These are phyloP conservation scores for Fraxinus paxiana DNA, from an alignment of 305 asterid genomes.

Conservation along the genomic window DNA sequence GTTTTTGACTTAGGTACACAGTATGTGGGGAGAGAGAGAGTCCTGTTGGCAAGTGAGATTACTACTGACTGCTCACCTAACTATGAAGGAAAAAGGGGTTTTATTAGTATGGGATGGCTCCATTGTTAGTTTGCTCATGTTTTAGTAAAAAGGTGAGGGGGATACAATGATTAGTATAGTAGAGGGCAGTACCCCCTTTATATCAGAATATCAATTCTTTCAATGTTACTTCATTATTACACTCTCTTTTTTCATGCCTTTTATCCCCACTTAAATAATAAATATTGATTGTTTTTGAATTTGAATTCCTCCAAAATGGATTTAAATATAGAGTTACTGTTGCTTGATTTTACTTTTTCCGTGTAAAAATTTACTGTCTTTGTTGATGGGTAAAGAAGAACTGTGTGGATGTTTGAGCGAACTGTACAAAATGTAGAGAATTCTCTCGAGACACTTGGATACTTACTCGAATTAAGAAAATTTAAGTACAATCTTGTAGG, in stretches of 20 bases:
- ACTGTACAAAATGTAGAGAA: too few species aligned
- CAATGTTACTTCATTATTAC: constrained; percentile 38
- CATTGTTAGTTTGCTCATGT: constrained; percentile 22
- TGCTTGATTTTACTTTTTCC: neutral
- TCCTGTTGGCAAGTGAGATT: constrained; percentile 25
- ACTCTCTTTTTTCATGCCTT: constrained; percentile 15
- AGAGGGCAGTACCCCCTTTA: constrained; percentile 29
- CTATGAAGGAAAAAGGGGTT: constrained; percentile 20
- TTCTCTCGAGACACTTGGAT: too few species aligned
- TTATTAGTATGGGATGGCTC: constrained; percentile 27
- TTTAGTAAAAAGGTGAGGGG: constrained; percentile 10
- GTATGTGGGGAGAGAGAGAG: constrained; percentile 23
- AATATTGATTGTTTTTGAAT: constrained; percentile 17
- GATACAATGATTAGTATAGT: constrained; percentile 37
- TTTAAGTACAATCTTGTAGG: too few species aligned
- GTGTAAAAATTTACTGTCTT: neutral
- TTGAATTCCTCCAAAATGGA: constrained; percentile 16
- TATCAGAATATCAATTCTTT: constrained; percentile 41
- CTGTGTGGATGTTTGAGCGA: too few species aligned
- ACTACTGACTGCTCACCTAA: constrained; percentile 50
- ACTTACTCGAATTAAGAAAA: too few species aligned
- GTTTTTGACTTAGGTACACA: constrained; percentile 16
- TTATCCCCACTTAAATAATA: constrained; percentile 13
- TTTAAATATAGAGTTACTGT: neutral
- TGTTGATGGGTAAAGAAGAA: too few species aligned